Percentiles rank a stretch among this genome's conserved stretches.
phyloP scores from a whole-genome alignment of 345 rosid genomes.

The Conringia planisiliqua region DNA sequence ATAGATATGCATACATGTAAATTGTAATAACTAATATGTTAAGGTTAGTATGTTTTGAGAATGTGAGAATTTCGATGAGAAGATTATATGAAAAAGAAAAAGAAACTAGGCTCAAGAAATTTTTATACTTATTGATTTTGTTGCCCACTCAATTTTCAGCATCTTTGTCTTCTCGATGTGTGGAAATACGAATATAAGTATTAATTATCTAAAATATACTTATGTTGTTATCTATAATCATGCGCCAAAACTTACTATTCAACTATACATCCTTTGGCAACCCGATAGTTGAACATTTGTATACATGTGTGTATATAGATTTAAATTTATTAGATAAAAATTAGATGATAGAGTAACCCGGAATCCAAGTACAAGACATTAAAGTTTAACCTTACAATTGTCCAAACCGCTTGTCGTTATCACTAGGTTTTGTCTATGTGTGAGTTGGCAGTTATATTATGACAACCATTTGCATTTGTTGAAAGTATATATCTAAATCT shows the following conservation, averaged over 20 bases:
- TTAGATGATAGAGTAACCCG: not conserved
- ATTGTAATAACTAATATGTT: not conserved
- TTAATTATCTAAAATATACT: not conserved
- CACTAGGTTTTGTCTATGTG: slow-evolving; percentile 9
- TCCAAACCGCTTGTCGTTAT: slow-evolving; percentile 15
- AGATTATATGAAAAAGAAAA: not conserved
- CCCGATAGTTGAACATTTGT: not conserved
- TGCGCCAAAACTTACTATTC: not conserved
- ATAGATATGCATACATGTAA: not conserved
- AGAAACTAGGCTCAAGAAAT: not conserved
- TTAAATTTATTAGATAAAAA: not conserved
- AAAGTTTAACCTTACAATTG: slow-evolving; percentile 10
- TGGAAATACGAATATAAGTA: not conserved
- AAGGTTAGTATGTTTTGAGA: slow-evolving; percentile 22
- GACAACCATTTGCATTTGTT: slow-evolving; percentile 22
- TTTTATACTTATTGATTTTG: not conserved
- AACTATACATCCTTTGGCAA: not conserved
- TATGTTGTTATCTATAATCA: not conserved
- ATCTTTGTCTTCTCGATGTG: slow-evolving; percentile 37
- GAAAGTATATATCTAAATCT: not conserved
- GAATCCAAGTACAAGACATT: slow-evolving; percentile 15
- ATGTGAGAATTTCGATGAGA: slow-evolving; percentile 53
- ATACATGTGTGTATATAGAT: not conserved
- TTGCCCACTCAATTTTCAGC: slow-evolving; percentile 25
- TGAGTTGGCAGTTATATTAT: slow-evolving; percentile 16